Percentiles rank a stretch among this genome's conserved stretches.
phyloP scores from a whole-genome alignment of 192 early-diverging fungal species.

The Backusella morwellensis region DNA sequence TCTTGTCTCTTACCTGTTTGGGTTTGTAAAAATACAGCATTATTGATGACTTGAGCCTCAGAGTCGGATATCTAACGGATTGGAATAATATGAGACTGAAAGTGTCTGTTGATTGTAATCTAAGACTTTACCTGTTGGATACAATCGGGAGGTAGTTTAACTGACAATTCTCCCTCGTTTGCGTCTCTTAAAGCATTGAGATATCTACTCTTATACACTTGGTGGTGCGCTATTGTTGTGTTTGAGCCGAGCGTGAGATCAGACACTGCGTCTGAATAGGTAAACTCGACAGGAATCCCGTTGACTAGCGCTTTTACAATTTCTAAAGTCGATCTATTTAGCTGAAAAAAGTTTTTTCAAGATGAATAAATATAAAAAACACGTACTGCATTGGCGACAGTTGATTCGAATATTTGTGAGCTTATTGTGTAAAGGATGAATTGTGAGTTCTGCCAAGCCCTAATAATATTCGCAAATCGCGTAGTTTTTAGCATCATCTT shows the following conservation, averaged over 20 bases:
- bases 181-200: constrained; percentile 43
- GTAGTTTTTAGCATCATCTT: not conserved
- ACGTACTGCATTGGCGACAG: constrained; percentile 46
- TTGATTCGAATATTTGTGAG: constrained; percentile 42
- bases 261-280: constrained; percentile 42
- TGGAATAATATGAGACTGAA: not conserved
- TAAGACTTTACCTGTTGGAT: constrained; percentile 22
- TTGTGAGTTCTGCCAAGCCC: constrained; percentile 50
- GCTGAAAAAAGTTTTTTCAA: not conserved
- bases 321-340: constrained; percentile 23
- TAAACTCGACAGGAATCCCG: constrained; percentile 29
- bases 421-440: constrained; percentile 42
- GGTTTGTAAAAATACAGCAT: not conserved
- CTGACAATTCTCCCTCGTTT: constrained; percentile 48
- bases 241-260: constrained; percentile 36
- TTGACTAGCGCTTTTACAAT: constrained; percentile 39
- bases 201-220: constrained; percentile 44
- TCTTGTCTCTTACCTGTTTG: constrained; percentile 31
- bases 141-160: constrained; percentile 38
- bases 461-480: not conserved
- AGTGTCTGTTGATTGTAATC: not conserved
- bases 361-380: not conserved
- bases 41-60: constrained; percentile 9
- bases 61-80: constrained; percentile 11
- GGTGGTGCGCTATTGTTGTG: constrained; percentile 45